phyloP scores from a whole-genome alignment of 805 yeast genomes.

The Komagataella pastoris region DNA sequence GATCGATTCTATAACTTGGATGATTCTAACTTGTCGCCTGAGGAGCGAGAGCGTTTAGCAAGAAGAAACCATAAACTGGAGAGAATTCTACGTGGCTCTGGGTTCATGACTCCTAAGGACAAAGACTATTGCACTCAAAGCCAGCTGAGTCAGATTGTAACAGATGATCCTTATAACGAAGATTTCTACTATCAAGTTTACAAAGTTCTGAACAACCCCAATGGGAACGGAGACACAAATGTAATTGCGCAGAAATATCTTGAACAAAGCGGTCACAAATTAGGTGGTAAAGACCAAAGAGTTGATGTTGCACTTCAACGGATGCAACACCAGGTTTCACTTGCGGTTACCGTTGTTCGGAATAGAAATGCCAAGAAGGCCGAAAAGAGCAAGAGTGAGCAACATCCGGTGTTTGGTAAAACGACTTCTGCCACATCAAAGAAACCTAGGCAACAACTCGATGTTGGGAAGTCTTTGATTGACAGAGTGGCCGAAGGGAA shows the following conservation, averaged over 20 bases:
- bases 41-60: slow-evolving; percentile 55
- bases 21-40: slow-evolving; percentile 38
- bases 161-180: slow-evolving; percentile 94
- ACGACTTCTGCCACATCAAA: slow-evolving; percentile 68
- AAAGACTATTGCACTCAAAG: slow-evolving; percentile 90
- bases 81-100: slow-evolving; percentile 69
- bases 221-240: slow-evolving; percentile 48
- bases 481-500: slow-evolving; percentile 31
- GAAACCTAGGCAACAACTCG: slow-evolving; percentile 80
- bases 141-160: slow-evolving; percentile 89
- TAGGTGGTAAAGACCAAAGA: slow-evolving; percentile 73
- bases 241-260: slow-evolving; percentile 87
- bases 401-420: slow-evolving; percentile 56
- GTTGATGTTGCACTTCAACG: slow-evolving; percentile 88
- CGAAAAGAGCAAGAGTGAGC: slow-evolving; percentile 54
- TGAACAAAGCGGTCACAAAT: slow-evolving; percentile 82
- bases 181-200: slow-evolving; percentile 93
- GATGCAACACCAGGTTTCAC: slow-evolving; percentile 96
- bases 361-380: slow-evolving; percentile 57
- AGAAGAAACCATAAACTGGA: slow-evolving; percentile 64
- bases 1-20: slow-evolving; percentile 2
- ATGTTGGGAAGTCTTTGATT: slow-evolving; percentile 28
- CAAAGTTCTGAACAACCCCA: slow-evolving; percentile 50
- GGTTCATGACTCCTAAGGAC: slow-evolving; percentile 95
- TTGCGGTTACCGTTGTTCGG: slow-evolving; percentile 90